These are phyloP conservation scores for Fusarium piperis DNA, from an alignment of 2,329 filamentous ascomycete species.

Conservation along the genomic window DNA sequence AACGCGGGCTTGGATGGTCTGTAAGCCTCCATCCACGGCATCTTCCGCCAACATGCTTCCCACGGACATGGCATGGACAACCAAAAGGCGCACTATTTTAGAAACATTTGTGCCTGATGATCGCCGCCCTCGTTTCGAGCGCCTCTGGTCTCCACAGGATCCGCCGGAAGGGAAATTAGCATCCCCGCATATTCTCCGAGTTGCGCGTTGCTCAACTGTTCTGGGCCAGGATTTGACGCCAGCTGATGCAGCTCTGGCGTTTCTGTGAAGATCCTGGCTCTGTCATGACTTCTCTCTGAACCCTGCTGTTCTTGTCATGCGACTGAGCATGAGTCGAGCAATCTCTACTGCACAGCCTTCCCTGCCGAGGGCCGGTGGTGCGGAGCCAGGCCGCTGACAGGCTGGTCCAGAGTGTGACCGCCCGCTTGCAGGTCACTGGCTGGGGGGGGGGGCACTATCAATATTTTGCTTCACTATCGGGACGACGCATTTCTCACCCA, in stretches of 20 bases:
- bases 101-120: background rate
- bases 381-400: background rate
- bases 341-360: background rate
- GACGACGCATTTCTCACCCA: background rate
- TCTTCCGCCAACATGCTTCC: background rate
- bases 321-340: background rate
- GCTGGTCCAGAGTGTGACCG: background rate
- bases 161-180: slow-evolving; percentile 1
- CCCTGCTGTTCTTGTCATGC: background rate
- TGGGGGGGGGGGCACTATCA: background rate
- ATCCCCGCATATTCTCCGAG: slow-evolving; percentile 1
- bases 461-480: background rate
- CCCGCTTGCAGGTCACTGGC: background rate
- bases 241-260: background rate
- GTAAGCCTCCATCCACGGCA: background rate
- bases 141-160: background rate
- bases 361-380: background rate
- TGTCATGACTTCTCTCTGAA: background rate
- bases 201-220: background rate
- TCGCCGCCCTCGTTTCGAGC: background rate
- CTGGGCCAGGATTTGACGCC: background rate
- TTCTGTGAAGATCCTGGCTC: background rate
- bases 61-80: background rate
- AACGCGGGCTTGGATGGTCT: background rate
- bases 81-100: slow-evolving; percentile 1